Evolutionary conservation across 495 filamentous ascomycete genomes (phyloP).

Genomic region (Hypoxylon lienhwacheense): DNA sequence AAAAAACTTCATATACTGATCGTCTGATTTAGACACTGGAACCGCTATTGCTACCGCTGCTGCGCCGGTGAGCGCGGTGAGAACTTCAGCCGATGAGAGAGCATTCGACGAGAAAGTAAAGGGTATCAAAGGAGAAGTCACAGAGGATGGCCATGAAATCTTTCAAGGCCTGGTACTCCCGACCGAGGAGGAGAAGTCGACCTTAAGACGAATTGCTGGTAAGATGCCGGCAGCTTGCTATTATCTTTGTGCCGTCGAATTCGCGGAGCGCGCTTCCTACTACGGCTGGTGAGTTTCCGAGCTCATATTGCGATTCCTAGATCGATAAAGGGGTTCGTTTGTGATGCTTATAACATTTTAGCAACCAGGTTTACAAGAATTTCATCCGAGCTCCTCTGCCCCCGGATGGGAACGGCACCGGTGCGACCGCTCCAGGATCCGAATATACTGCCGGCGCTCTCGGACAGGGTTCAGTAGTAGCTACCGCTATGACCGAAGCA

Average conservation of each 20-base stretch:
- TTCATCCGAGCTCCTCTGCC: slow-evolving; percentile 58
- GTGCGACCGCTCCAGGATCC: slow-evolving; percentile 53
- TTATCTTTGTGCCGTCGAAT: slow-evolving; percentile 58
- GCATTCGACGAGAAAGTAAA: slow-evolving; percentile 16
- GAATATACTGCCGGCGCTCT: slow-evolving; percentile 61
- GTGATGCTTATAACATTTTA: no score
- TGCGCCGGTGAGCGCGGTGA: slow-evolving; percentile 30
- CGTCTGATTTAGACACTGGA: slow-evolving; percentile 20
- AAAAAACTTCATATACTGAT: slow-evolving; percentile 19
- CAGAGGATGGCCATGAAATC: slow-evolving; percentile 35
- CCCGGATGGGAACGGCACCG: slow-evolving; percentile 58
- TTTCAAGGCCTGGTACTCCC: slow-evolving; percentile 50
- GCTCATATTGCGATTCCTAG: no score
- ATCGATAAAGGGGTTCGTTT: no score
- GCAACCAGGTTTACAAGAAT: slow-evolving; percentile 60
- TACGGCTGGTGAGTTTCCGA: slow-evolving; percentile 47
- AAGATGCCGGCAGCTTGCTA: slow-evolving; percentile 51
- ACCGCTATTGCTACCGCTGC: slow-evolving; percentile 32
- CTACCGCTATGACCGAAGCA: slow-evolving; percentile 56
- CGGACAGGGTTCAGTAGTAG: slow-evolving; percentile 59
- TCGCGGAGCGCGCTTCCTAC: slow-evolving; percentile 62
- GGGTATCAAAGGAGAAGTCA: neutral
- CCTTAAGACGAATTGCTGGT: slow-evolving; percentile 56
- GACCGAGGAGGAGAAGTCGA: slow-evolving; percentile 55
- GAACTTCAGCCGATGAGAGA: slow-evolving; percentile 34